These are phyloP conservation scores for Cornus kousa DNA, from an alignment of 148 eudicot species.

Conservation along the genomic window DNA sequence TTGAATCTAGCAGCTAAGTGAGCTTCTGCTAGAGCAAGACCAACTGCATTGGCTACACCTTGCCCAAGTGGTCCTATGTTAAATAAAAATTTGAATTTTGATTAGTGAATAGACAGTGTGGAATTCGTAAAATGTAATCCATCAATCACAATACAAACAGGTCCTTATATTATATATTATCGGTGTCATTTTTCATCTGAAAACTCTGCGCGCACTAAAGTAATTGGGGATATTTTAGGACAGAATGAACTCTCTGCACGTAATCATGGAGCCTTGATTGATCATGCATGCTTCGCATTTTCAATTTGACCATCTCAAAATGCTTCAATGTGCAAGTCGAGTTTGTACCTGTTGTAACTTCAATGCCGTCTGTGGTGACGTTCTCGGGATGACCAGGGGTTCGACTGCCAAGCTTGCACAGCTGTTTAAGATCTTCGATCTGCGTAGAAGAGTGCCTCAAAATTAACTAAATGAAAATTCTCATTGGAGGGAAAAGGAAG, in stretches of 20 bases:
- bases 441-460: neutral
- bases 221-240: too few relatives aligned
- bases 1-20: slow-evolving; percentile 26
- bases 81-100: neutral
- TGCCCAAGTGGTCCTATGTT: slow-evolving; percentile 25
- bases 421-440: slow-evolving; percentile 22
- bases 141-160: neutral
- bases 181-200: too few relatives aligned
- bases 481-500: too few relatives aligned
- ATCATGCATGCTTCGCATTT: too few relatives aligned
- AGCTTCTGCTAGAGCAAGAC: slow-evolving; percentile 26
- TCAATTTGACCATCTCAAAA: too few relatives aligned
- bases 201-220: too few relatives aligned
- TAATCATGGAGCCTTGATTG: too few relatives aligned
- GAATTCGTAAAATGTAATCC: too few relatives aligned
- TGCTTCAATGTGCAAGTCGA: too few relatives aligned
- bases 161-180: too few relatives aligned
- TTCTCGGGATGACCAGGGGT: slow-evolving; percentile 26
- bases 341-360: slow-evolving; percentile 26
- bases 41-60: slow-evolving; percentile 30
- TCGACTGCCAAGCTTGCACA: slow-evolving; percentile 23
- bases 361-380: slow-evolving; percentile 20
- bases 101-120: neutral
- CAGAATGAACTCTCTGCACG: too few relatives aligned
- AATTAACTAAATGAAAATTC: too few relatives aligned